These are phyloP conservation scores for Pythium phragmiticola DNA, from an alignment of 352 stramenopile species.

Conservation along the genomic window DNA sequence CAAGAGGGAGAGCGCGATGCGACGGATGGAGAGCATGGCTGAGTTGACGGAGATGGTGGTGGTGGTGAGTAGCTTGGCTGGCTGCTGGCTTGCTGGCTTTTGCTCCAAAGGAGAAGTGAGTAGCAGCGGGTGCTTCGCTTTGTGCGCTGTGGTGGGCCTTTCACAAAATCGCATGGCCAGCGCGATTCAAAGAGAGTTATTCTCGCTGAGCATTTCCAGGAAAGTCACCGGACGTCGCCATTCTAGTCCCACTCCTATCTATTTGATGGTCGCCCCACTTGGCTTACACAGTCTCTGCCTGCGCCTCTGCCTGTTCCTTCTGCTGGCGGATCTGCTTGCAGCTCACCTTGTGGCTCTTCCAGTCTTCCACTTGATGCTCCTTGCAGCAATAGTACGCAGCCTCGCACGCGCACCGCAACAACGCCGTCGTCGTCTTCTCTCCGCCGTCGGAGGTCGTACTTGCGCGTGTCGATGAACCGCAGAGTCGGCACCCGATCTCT, in stretches of 20 bases:
- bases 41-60: no score
- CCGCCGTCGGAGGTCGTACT: background rate
- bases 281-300: conserved; percentile 5
- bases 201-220: background rate
- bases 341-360: conserved; percentile 71
- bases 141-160: background rate
- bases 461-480: conserved; percentile 45
- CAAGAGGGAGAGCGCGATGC: no score
- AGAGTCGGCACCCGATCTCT: conserved; percentile 71
- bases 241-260: background rate
- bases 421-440: conserved; percentile 13
- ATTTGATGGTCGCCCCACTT: background rate
- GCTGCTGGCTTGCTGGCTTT: no score
- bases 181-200: background rate
- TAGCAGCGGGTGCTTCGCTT: background rate
- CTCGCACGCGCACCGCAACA: conserved; percentile 74
- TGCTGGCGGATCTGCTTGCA: conserved; percentile 69
- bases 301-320: conserved; percentile 10
- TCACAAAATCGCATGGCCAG: background rate
- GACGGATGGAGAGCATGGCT: no score
- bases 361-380: conserved; percentile 81
- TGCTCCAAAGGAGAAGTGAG: no score
- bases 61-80: no score
- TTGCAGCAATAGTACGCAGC: conserved; percentile 85
- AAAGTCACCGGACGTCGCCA: no score